A percentile compares a stretch with the other conserved stretches of the same genome.
Conservation (phyloP, 1,284 basidiomycete genomes). For the Cryptococcus sp. region DNA sequence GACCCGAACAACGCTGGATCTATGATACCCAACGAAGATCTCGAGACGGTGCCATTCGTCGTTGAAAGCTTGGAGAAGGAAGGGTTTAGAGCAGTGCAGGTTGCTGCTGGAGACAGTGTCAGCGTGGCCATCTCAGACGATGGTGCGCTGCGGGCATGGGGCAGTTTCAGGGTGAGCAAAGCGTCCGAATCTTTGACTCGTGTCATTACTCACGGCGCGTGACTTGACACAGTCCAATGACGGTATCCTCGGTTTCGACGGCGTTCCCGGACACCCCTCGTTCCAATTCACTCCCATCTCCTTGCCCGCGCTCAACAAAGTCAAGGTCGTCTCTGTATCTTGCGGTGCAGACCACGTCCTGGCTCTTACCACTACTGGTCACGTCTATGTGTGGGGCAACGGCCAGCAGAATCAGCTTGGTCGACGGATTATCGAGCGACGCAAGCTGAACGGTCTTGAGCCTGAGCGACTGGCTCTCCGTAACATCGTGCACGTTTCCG, state of each 20-base stretch:
- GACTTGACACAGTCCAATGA: conserved; percentile 60
- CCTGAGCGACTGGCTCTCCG: conserved; percentile 78
- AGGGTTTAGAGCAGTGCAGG: conserved; percentile 74
- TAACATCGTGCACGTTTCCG: conserved; percentile 73
- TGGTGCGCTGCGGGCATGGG: conserved; percentile 85
- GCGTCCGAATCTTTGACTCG: not conserved
- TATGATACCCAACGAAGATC: conserved; percentile 70
- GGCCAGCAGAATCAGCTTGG: conserved; percentile 86
- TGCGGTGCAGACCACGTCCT: conserved; percentile 85
- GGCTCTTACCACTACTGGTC: conserved; percentile 78
- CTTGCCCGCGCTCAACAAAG: conserved; percentile 52
- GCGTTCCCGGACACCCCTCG: conserved; percentile 54
- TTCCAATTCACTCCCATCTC: conserved; percentile 55
- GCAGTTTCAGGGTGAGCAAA: conserved; percentile 78
- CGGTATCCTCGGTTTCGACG: conserved; percentile 82
- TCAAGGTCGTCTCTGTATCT: conserved; percentile 71
- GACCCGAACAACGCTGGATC: conserved; percentile 61
- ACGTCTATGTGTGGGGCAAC: conserved; percentile 75
- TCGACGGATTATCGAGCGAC: conserved; percentile 76
- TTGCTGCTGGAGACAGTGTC: conserved; percentile 81
- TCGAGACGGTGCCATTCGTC: conserved; percentile 74
- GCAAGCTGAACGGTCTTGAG: conserved; percentile 70
- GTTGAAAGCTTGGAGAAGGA: conserved; percentile 70
- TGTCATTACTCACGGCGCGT: not conserved
- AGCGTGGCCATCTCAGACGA: conserved; percentile 75